Base-by-base conservation (phyloP, 2,329 filamentous ascomycete genomes). In the Fusarium cyanostomum region DNA sequence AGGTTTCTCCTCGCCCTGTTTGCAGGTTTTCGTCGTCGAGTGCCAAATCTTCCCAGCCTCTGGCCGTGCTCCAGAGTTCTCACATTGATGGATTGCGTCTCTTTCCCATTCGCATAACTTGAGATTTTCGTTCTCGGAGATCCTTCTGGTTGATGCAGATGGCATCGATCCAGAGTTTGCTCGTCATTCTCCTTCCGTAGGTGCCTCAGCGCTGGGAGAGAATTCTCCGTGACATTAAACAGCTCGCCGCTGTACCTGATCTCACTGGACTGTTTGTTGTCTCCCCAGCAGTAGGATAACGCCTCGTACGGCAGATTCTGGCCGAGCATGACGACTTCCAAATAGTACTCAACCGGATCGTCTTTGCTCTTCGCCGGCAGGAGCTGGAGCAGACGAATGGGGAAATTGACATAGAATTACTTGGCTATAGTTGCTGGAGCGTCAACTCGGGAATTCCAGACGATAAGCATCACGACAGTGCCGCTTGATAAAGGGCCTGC, bases 271-370 rank as follows among this genome's bases (percentile, higher is more conserved):
- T 24, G 10, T 7, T 27, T 27, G n/a, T 35, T 35, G n/a, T 48
- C 44, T 15, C 44, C 44, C 44, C 44, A 48, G 31, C 31, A 48
- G 31, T 48, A 48, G 21, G 44, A 48, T 11, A 48, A 13, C 15
- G 44, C 44, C 30, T 37, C 44, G 24, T 35, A 48, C 6, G 31
- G 13, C 9, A 31, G 44, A 3, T 15, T 12, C 15, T 37, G 10
- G 10, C 31, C 31, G 7, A 48, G 11, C 5, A 13, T 26, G 31
- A 48, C 31, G 10, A 34, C 18, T 4, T 48, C n/a, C n/a, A 48
- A 10, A 6, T 11, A 31, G 16, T 31, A 46, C 30, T 46, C 21
- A 13, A 48, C 27, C 21, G 8, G 44, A 13, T 48, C 44, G 15
- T 46, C 13, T 33, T 12, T 35, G 18, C 13, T 27, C 30, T 12